Conservation (phyloP, 1,284 basidiomycete genomes). For the Moniliophthora roreri region DNA sequence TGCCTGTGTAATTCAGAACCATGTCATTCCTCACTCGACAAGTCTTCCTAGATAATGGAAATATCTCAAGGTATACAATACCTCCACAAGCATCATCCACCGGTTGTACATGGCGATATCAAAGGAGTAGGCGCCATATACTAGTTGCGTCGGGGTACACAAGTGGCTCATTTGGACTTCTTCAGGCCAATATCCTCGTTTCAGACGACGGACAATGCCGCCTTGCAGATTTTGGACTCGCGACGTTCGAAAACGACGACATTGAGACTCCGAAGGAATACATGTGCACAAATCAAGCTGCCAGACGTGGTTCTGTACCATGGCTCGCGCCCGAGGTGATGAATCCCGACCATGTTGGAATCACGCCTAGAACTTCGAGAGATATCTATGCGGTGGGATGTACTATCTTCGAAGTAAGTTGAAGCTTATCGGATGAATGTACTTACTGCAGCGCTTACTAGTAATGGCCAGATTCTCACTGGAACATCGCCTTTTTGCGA, state of each 20-base stretch:
- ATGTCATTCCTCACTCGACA: too few relatives aligned
- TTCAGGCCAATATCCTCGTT: slow-evolving; percentile 11
- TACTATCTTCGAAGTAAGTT: too few relatives aligned
- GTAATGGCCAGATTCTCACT: too few relatives aligned
- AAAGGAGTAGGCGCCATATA: slow-evolving; percentile 15
- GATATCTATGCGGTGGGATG: too few relatives aligned
- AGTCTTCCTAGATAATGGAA: slow-evolving; percentile 11
- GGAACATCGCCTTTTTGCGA: too few relatives aligned
- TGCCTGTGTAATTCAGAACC: too few relatives aligned
- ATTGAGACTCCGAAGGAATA: neutral
- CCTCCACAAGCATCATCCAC: slow-evolving; percentile 15
- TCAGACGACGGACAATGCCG: slow-evolving; percentile 6
- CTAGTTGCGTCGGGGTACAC: neutral
- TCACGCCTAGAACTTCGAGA: too few relatives aligned
- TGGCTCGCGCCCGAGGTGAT: slow-evolving; percentile 11
- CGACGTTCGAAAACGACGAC: slow-evolving; percentile 1
- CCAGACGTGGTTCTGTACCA: slow-evolving; percentile 3
- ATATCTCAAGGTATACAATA: slow-evolving; percentile 16
- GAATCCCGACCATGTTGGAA: neutral
- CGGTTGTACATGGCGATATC: slow-evolving; percentile 20
- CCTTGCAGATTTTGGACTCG: slow-evolving; percentile 13
- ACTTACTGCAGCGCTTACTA: too few relatives aligned
- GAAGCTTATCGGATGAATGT: too few relatives aligned
- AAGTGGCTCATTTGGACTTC: neutral
- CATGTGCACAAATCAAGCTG: neutral